A percentile compares a stretch with the other conserved stretches of the same genome.
These are phyloP conservation scores for Rhodotorula sp. DNA, from an alignment of 1,284 basidiomycete genomes.

Conservation along the genomic window DNA sequence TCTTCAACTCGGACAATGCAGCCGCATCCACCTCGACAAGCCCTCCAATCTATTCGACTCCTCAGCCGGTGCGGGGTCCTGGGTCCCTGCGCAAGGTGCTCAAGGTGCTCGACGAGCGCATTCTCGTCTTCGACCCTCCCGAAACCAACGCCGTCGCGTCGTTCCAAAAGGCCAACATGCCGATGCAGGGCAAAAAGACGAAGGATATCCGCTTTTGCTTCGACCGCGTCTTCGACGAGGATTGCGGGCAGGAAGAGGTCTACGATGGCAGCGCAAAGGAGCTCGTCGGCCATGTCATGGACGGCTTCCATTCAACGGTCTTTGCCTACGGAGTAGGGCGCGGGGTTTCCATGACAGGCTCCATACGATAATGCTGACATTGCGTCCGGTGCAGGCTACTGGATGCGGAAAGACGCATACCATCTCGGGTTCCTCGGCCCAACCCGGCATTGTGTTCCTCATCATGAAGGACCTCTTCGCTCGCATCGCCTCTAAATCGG, in stretches of 20 bases:
- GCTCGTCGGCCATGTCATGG: slow-evolving; percentile 73
- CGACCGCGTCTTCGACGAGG: slow-evolving; percentile 80
- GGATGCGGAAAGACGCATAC: slow-evolving; percentile 98
- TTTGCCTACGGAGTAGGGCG: slow-evolving; percentile 90
- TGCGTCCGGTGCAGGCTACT: slow-evolving; percentile 65
- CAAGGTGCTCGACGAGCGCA: slow-evolving; percentile 54
- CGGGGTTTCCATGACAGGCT: background rate
- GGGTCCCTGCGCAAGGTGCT: slow-evolving; percentile 61
- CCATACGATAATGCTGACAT: background rate
- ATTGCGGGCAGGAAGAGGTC: slow-evolving; percentile 76
- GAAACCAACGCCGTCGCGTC: slow-evolving; percentile 65
- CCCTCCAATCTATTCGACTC: slow-evolving; percentile 56
- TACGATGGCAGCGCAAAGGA: slow-evolving; percentile 81
- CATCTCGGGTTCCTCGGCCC: slow-evolving; percentile 79
- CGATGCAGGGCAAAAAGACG: slow-evolving; percentile 41
- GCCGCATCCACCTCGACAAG: slow-evolving; percentile 8
- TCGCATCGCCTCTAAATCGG: slow-evolving; percentile 75
- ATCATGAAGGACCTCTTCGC: slow-evolving; percentile 96
- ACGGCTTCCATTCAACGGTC: slow-evolving; percentile 94
- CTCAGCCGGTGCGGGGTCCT: slow-evolving; percentile 54
- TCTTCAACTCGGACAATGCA: slow-evolving; percentile 28
- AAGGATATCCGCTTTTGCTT: slow-evolving; percentile 74
- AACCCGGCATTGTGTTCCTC: slow-evolving; percentile 89
- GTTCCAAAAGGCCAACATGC: slow-evolving; percentile 21
- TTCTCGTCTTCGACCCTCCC: slow-evolving; percentile 89